Evolutionary conservation across 2,329 filamentous ascomycete genomes (phyloP), one percentile per base, ranked within the genome.

Genomic region (Monosporascus sp.): DNA sequence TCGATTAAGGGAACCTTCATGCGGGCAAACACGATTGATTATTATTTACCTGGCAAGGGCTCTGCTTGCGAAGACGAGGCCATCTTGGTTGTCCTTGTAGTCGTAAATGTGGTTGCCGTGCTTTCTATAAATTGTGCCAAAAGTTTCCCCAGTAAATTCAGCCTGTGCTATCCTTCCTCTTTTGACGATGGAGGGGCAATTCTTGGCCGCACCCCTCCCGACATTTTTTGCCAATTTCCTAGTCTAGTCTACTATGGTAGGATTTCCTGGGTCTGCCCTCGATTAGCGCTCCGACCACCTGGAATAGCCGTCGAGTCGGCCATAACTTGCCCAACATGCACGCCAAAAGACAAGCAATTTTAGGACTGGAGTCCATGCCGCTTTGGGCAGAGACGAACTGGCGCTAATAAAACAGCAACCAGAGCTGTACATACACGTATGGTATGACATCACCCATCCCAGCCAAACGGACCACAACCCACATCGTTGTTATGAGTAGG

Each of bases 11-110:
- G 31, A 35, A 35, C 31, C 11, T 35, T 9, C 31, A 35, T 14
- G 31, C 50, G 22, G 6, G 43, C 31, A 54, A 40, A 45, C 9
- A 24, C 40, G 24, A 37, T 40, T 50, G 31, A 35, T 38, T 37
- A 35, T 20, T 20, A 63, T 58, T 44, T 63, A 67, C 64, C 63
- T 38, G 61, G 62, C 18, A 62, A 63, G 9, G 63, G 55, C 31
- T 56, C 64, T 55, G 53, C 58, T 48, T 58, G 51, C 11, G 55
- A 51, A 49, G 52, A 56, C 18, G 52, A 50, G 20, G 49, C 58
- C 60, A 63, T 63, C n/a, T 22, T 22, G 41, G 6, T 22, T 5
- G 41, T 15, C n/a, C 3, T 14, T 31, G 43, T 26, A 22, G 6
- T 14, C 22, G 11, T 17, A 31, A 46, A 26, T 49, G 4, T 20